Base-by-base conservation (phyloP, 306 rosid species). In the Gynostemma pentaphyllum region DNA sequence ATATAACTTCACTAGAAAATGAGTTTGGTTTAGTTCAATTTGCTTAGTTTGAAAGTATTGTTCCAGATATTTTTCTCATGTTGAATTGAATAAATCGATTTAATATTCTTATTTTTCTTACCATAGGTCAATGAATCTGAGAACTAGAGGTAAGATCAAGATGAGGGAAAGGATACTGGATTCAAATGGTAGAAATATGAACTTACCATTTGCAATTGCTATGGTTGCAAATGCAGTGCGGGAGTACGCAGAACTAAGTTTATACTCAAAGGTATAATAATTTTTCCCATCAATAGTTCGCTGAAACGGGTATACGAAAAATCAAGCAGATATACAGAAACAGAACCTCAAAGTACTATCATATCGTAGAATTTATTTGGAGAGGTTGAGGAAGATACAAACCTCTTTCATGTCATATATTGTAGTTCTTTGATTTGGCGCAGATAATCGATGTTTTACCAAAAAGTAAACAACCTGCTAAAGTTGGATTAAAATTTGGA, bases 141-240 rank as follows among this genome's bases (percentile, higher is more conserved):
- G 9, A 22, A 15, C 23, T 10, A 44, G 27, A 42, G 67, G 52
- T 62, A 23, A 62, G 8, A 63, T 63, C 15, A 64, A 64, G 4
- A 30, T 8, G 45, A 27, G 54, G 48, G n/a, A n/a, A 60, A 60
- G 21, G 23, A 46, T 14, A 2, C 23, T 39, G 40, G 32, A 60
- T 47, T 64, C 68, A 45, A 27, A 64, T 45, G 30, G 29, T 60
- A 60, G 18, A 44, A 26, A 14, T 9, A 40, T 41, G 27, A 40
- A 53, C 84, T 79, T 45, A 84, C 99, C 99, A 51, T 89, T 94
- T 76, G 83, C 97, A 78, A 94, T 77, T 18, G 95, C 97, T 52
- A 94, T 76, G 70, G 95, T 84, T 62, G 95, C 80, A 66, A 92
- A 84, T 23, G 95, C 65, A 69, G 80, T 83, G 72, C 87, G 78